These are phyloP conservation scores for Punctularia strigosozonata DNA, from an alignment of 768 basidiomycete genomes.

Conservation along the genomic window DNA sequence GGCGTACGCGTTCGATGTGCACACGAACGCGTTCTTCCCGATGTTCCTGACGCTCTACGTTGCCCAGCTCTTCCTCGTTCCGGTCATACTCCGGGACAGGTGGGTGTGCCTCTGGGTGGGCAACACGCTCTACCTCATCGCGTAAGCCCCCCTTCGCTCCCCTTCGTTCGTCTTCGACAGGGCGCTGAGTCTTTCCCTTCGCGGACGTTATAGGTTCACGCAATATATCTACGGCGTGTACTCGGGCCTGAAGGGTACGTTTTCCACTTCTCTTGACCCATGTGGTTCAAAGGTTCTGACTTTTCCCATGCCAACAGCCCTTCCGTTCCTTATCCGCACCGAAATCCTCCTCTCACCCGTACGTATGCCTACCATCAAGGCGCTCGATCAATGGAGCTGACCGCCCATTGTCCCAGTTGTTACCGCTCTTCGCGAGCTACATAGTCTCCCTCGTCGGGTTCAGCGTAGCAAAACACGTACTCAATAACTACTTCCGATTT, in stretches of 20 bases:
- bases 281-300: constrained; percentile 11
- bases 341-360: constrained; percentile 87
- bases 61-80: constrained; percentile 77
- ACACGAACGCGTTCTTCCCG: constrained; percentile 95
- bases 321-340: constrained; percentile 89
- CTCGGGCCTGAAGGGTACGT: constrained; percentile 68
- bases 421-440: constrained; percentile 81
- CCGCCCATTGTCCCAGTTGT: constrained; percentile 78
- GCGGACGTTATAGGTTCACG: constrained; percentile 41
- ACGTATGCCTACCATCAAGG: no score
- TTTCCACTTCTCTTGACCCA: constrained; percentile 3
- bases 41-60: constrained; percentile 84
- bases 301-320: constrained; percentile 31
- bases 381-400: no score
- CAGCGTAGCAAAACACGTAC: constrained; percentile 78
- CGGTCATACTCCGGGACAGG: constrained; percentile 70
- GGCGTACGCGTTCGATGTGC: constrained; percentile 95
- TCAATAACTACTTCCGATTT: constrained; percentile 67
- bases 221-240: constrained; percentile 92
- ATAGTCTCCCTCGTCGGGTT: constrained; percentile 82
- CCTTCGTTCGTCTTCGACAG: not conserved
- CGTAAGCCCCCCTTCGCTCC: constrained; percentile 33
- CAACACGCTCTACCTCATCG: constrained; percentile 84
- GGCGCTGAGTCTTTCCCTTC: no score
- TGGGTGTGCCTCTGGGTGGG: constrained; percentile 95